Evolutionary conservation across 2,329 filamentous ascomycete species (phyloP).

Genomic region (Talaromyces verruculosus): DNA sequence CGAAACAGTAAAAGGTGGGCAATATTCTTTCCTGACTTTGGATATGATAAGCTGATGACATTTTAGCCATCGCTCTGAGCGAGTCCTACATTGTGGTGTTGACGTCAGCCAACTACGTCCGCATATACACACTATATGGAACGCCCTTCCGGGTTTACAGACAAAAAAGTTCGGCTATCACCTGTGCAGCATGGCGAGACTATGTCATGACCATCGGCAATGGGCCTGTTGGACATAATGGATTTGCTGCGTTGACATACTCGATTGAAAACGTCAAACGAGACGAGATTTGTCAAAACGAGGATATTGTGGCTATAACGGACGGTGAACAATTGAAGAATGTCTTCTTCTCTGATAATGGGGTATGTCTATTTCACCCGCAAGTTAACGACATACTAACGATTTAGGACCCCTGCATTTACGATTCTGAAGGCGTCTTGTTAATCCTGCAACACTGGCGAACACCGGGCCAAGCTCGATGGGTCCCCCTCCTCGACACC

Average conservation of each 20-base stretch:
- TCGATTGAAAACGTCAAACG: constrained; percentile 92
- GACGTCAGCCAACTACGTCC: constrained; percentile 82
- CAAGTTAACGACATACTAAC: constrained; percentile 13
- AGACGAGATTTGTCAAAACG: constrained; percentile 90
- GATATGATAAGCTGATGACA: constrained; percentile 17
- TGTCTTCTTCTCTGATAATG: constrained; percentile 88
- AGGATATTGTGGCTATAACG: constrained; percentile 84
- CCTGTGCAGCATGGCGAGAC: constrained; percentile 90
- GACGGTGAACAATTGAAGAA: constrained; percentile 71
- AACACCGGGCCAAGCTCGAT: constrained; percentile 76
- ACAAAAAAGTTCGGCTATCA: constrained; percentile 89
- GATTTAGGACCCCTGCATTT: constrained; percentile 83
- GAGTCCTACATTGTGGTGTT: constrained; percentile 88
- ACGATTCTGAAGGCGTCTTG: constrained; percentile 87
- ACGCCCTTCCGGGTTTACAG: constrained; percentile 85
- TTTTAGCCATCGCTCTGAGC: constrained; percentile 80
- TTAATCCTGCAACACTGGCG: constrained; percentile 91
- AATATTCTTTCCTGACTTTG: not conserved
- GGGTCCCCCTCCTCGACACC: constrained; percentile 92
- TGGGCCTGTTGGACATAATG: constrained; percentile 76
- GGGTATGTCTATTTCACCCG: constrained; percentile 56
- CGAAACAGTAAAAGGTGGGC: constrained; percentile 68
- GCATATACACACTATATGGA: constrained; percentile 90
- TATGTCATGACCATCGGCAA: constrained; percentile 97
- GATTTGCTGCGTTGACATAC: constrained; percentile 76